Conservation (phyloP, 1,284 basidiomycete species). For the Rugiboletus extremiorientalis region DNA sequence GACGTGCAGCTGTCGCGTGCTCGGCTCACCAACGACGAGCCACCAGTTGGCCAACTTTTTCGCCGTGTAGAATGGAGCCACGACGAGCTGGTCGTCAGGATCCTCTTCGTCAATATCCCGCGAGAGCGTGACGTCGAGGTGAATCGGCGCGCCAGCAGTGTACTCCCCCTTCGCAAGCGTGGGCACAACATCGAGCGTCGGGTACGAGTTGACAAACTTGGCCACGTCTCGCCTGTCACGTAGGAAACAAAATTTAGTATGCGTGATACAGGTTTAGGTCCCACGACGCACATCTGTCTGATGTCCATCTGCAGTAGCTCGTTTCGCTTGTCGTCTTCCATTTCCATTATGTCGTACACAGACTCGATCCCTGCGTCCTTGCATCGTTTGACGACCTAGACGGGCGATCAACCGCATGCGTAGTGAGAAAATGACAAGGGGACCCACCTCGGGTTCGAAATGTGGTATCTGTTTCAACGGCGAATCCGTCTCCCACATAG, state of each 20-base stretch:
- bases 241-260: conserved; percentile 16
- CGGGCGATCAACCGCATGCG: conserved; percentile 3
- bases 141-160: conserved; percentile 81
- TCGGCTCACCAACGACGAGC: conserved; percentile 88
- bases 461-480: conserved; percentile 95
- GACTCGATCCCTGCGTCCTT: conserved; percentile 78
- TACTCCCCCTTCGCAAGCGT: conserved; percentile 85
- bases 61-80: conserved; percentile 89
- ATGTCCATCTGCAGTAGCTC: conserved; percentile 84
- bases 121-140: conserved; percentile 76
- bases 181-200: conserved; percentile 85
- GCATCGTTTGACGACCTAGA: conserved; percentile 81
- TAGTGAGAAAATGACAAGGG: neutral
- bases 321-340: conserved; percentile 89
- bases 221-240: conserved; percentile 78
- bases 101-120: conserved; percentile 88
- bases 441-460: conserved; percentile 78
- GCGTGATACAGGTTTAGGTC: neutral
- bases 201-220: conserved; percentile 92
- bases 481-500: conserved; percentile 95
- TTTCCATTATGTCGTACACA: conserved; percentile 96
- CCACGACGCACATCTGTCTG: conserved; percentile 71
- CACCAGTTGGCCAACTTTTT: conserved; percentile 97
- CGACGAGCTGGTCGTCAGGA: conserved; percentile 76
- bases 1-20: conserved; percentile 75